phyloP scores from a whole-genome alignment of 805 yeast genomes.

The Priceomyces haplophilus region DNA sequence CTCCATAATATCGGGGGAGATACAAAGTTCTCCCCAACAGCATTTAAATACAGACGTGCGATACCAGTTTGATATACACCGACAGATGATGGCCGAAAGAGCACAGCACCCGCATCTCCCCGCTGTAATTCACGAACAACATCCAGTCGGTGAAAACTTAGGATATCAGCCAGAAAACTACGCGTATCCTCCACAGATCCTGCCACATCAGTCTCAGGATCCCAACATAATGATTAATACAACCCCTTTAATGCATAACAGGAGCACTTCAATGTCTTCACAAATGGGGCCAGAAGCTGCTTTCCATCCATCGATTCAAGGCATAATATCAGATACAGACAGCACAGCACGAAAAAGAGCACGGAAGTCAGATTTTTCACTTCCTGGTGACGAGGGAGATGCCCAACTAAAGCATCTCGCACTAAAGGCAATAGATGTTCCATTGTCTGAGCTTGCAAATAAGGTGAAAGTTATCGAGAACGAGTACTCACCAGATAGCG shows the following conservation, averaged over 20 bases:
- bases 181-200: conserved; percentile 12
- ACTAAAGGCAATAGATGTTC: conserved; percentile 26
- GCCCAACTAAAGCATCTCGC: conserved; percentile 37
- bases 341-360: conserved; percentile 19
- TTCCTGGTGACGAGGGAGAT: conserved; percentile 36
- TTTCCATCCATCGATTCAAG: background rate
- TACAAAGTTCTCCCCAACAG: background rate
- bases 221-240: background rate
- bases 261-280: conserved; percentile 1
- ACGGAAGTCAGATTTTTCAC: conserved; percentile 28
- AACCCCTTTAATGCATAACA: background rate
- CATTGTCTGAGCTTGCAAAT: conserved; percentile 43
- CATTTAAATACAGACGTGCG: background rate
- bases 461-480: conserved; percentile 44
- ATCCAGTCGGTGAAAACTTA: conserved; percentile 9
- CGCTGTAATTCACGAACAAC: background rate
- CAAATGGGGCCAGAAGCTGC: background rate
- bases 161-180: conserved; percentile 14
- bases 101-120: background rate
- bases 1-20: background rate
- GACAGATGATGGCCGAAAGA: background rate
- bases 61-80: background rate
- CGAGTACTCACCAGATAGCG: conserved; percentile 13
- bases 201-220: conserved; percentile 8
- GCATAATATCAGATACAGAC: background rate